Conservation (phyloP, 116 monocot genomes). For the Zostera marina region DNA sequence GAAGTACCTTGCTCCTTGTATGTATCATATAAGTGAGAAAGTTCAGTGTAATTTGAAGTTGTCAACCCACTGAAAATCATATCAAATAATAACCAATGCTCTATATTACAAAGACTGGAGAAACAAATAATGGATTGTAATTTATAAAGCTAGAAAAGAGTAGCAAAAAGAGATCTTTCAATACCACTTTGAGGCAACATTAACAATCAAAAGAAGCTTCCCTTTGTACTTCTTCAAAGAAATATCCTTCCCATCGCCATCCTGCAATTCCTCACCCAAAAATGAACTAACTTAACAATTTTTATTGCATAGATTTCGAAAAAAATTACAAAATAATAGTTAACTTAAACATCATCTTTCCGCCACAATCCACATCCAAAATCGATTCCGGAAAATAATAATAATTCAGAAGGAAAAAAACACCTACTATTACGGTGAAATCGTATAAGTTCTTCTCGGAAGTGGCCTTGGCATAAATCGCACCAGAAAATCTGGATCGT, state of each 20-base stretch:
- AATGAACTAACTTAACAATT: too few species aligned
- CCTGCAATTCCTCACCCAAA: slow-evolving; percentile 21
- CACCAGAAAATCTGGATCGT: slow-evolving; percentile 15
- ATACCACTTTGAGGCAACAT: slow-evolving; percentile 98
- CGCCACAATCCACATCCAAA: neutral
- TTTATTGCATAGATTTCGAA: too few species aligned
- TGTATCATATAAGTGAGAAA: slow-evolving; percentile 87
- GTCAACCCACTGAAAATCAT: slow-evolving; percentile 77
- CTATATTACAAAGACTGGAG: neutral
- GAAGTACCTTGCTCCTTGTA: slow-evolving; percentile 82
- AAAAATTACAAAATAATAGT: too few species aligned
- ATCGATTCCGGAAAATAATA: neutral
- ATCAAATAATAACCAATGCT: slow-evolving; percentile 3
- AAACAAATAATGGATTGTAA: slow-evolving; percentile 1
- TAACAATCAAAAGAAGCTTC: slow-evolving; percentile 80
- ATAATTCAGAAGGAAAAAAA: slow-evolving; percentile 3
- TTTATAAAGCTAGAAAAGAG: neutral
- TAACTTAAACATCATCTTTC: too few species aligned
- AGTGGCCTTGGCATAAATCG: slow-evolving; percentile 63
- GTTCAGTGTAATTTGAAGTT: slow-evolving; percentile 83
- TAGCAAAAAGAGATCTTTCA: neutral
- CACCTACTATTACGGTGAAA: slow-evolving; percentile 73
- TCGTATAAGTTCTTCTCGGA: slow-evolving; percentile 79
- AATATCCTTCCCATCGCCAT: slow-evolving; percentile 89
- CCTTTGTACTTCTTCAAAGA: slow-evolving; percentile 91